phyloP scores from a whole-genome alignment of 2,329 filamentous ascomycete genomes.

The Didymella exigua region DNA sequence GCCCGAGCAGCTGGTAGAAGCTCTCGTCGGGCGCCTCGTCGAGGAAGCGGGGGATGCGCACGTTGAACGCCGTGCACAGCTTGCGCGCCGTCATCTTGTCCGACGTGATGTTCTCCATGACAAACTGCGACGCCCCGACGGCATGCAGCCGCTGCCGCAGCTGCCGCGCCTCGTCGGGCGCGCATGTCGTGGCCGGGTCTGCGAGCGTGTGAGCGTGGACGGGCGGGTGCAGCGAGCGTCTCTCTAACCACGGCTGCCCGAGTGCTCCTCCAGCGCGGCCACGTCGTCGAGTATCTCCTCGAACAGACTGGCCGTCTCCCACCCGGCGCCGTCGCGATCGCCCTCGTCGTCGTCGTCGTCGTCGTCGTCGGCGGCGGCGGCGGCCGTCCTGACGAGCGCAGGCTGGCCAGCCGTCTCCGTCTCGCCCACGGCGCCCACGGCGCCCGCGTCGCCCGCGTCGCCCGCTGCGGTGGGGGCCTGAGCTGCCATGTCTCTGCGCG shows the following conservation, averaged over 20 bases:
- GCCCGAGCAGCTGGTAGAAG: slow-evolving; percentile 75
- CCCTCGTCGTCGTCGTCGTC: slow-evolving; percentile 21
- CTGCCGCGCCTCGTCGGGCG: slow-evolving; percentile 63
- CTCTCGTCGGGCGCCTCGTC: slow-evolving; percentile 73
- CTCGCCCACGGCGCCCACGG: not conserved
- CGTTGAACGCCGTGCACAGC: slow-evolving; percentile 83
- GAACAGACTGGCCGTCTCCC: slow-evolving; percentile 42
- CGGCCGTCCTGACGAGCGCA: not conserved
- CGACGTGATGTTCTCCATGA: slow-evolving; percentile 61
- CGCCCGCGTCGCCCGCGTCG: slow-evolving; percentile 15
- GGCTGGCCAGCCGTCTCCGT: not conserved
- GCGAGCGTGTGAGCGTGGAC: not conserved
- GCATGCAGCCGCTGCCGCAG: slow-evolving; percentile 74
- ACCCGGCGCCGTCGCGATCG: slow-evolving; percentile 33
- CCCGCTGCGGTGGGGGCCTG: slow-evolving; percentile 34
- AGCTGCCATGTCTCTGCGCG: slow-evolving; percentile 13
- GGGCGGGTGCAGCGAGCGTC: no score
- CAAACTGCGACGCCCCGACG: slow-evolving; percentile 79
- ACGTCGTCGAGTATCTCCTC: slow-evolving; percentile 45
- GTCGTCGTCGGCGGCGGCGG: slow-evolving; percentile 20
- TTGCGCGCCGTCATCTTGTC: slow-evolving; percentile 78
- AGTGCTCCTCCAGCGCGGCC: slow-evolving; percentile 38
- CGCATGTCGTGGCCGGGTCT: slow-evolving; percentile 42
- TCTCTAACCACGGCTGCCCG: slow-evolving; percentile 28
- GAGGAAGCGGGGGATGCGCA: slow-evolving; percentile 74